Conservation (phyloP, 2,329 filamentous ascomycete species). For the Claviceps fusiformis region DNA sequence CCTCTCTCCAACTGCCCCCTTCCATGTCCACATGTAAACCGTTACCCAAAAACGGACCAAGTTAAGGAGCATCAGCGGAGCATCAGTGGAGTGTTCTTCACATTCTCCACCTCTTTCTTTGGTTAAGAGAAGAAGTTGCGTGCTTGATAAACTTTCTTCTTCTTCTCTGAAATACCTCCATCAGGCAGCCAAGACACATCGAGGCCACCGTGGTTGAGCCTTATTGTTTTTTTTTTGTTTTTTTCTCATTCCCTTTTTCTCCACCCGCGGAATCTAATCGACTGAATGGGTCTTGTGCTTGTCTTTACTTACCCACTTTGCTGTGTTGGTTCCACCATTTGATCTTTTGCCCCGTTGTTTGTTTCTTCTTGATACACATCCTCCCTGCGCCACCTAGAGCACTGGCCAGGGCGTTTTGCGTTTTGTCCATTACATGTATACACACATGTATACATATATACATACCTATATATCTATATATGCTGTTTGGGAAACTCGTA, state of each 20-base stretch:
- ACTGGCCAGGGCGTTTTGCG: background rate
- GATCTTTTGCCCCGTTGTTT: background rate
- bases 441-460: too few species aligned
- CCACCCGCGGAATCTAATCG: background rate
- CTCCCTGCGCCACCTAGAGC: background rate
- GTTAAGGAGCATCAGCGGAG: background rate
- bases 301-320: background rate
- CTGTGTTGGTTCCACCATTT: background rate
- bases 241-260: background rate
- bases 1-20: background rate
- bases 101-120: background rate
- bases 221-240: too few species aligned
- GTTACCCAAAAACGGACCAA: background rate
- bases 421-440: background rate
- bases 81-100: background rate
- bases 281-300: background rate
- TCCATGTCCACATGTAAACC: background rate
- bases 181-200: slow-evolving; percentile 5
- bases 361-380: background rate
- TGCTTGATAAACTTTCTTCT: background rate
- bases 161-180: background rate
- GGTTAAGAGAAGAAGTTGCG: background rate
- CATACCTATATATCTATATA: background rate
- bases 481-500: background rate
- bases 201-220: background rate